Evolutionary conservation across 2,329 filamentous ascomycete genomes (phyloP).

Genomic region (Colletotrichum aenigma): DNA sequence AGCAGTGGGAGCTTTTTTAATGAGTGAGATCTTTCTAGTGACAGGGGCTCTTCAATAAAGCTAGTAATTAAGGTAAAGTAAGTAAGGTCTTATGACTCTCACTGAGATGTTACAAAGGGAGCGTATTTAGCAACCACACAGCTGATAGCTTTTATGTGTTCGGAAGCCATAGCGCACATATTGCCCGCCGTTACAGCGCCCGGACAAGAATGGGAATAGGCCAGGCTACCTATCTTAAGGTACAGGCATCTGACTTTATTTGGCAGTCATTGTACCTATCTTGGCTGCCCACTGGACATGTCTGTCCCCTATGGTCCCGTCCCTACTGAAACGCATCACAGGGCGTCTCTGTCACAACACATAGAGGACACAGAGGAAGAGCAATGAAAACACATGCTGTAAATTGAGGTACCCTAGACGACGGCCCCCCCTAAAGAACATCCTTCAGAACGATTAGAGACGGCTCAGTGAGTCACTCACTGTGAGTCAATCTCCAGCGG

Average conservation of each 20-base stretch:
- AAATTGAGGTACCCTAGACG: background rate
- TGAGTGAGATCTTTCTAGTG: no score
- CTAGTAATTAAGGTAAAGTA: background rate
- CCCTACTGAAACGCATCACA: no score
- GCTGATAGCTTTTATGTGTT: fast-evolving
- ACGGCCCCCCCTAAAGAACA: no score
- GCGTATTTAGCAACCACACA: background rate
- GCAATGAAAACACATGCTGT: background rate
- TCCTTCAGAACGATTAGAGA: background rate
- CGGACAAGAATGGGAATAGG: fast-evolving
- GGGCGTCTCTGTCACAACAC: no score
- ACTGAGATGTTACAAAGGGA: fast-evolving
- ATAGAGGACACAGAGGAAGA: no score
- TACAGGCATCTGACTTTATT: no score
- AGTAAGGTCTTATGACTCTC: background rate
- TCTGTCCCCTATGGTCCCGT: no score
- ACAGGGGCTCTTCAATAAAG: background rate
- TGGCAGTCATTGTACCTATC: no score
- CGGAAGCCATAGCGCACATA: background rate
- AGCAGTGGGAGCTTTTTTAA: no score
- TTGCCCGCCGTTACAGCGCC: no score
- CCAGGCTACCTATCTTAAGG: no score
- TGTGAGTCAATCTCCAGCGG: background rate
- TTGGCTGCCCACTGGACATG: no score
- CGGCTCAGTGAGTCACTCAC: background rate